phyloP scores from a whole-genome alignment of 441 rosid species.

The Adansonia gregorii region DNA sequence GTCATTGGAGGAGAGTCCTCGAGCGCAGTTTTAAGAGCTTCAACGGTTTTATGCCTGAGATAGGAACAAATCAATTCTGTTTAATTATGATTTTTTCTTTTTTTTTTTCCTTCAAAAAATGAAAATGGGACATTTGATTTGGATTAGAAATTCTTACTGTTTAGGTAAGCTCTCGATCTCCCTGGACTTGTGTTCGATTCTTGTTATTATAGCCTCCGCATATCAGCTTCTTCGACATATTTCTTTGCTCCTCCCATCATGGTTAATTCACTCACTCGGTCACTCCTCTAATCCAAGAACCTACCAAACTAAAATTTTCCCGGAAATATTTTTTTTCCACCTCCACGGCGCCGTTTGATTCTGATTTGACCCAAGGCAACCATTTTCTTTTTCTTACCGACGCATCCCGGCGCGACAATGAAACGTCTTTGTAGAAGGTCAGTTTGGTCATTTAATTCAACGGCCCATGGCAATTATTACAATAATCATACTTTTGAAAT shows the following conservation, averaged over 20 bases:
- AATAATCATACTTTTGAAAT: slow-evolving; percentile 37
- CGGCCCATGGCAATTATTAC: slow-evolving; percentile 32
- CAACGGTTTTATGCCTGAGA: slow-evolving; percentile 61
- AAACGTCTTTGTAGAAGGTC: slow-evolving; percentile 29
- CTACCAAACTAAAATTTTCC: background rate
- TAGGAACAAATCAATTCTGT: background rate
- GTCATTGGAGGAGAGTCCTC: slow-evolving; percentile 80
- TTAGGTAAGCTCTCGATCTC: slow-evolving; percentile 87
- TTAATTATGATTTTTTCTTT: background rate
- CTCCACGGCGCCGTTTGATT: background rate
- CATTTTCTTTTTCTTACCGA: background rate
- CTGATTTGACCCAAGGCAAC: background rate
- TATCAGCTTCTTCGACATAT: slow-evolving; percentile 71
- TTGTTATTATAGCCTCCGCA: slow-evolving; percentile 72
- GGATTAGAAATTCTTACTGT: slow-evolving; percentile 43
- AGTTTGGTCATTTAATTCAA: slow-evolving; percentile 43
- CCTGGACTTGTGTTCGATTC: slow-evolving; percentile 83
- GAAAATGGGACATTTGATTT: background rate
- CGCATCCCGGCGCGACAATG: background rate
- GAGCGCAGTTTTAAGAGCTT: slow-evolving; percentile 87
- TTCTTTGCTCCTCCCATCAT: slow-evolving; percentile 63
- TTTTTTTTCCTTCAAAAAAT: background rate
- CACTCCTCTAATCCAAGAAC: background rate
- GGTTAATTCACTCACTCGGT: slow-evolving; percentile 14
- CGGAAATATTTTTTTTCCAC: background rate